Evolutionary conservation across 1,284 basidiomycete species (phyloP).

Genomic region (Melampsora occidentalis): DNA sequence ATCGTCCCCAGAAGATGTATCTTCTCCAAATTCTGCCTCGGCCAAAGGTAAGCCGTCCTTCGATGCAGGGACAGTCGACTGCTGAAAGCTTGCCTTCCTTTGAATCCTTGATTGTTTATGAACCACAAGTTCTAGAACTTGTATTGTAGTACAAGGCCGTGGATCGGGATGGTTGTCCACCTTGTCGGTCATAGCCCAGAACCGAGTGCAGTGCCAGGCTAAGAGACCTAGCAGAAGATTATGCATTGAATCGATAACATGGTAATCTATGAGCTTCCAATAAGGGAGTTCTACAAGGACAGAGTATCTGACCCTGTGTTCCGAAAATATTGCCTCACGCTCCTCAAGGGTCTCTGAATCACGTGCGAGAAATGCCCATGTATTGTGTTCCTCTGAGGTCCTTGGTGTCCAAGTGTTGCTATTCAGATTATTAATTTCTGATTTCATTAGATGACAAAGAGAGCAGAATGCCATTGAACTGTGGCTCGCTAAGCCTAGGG

Average conservation of each 20-base stretch:
- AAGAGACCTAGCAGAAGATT: slow-evolving; percentile 18
- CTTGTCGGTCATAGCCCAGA: slow-evolving; percentile 31
- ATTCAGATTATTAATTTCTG: background rate
- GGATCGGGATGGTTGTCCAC: background rate
- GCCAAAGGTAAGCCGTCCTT: background rate
- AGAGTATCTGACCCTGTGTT: background rate
- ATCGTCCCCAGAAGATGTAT: background rate
- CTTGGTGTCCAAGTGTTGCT: background rate
- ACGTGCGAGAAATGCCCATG: background rate
- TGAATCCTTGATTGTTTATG: background rate
- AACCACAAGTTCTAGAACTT: background rate
- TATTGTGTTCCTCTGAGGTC: background rate
- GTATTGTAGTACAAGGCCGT: background rate
- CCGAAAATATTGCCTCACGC: background rate
- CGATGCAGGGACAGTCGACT: too few species aligned
- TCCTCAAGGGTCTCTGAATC: background rate
- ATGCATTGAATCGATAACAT: slow-evolving; percentile 24
- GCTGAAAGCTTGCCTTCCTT: background rate
- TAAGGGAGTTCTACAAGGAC: background rate
- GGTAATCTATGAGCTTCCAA: background rate
- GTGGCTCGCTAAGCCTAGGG: background rate
- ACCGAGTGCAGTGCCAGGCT: slow-evolving; percentile 19
- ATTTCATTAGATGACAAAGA: background rate
- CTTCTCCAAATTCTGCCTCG: background rate
- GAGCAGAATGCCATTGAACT: background rate